These are phyloP conservation scores for Corylus avellana DNA, from an alignment of 306 rosid species.

Conservation along the genomic window DNA sequence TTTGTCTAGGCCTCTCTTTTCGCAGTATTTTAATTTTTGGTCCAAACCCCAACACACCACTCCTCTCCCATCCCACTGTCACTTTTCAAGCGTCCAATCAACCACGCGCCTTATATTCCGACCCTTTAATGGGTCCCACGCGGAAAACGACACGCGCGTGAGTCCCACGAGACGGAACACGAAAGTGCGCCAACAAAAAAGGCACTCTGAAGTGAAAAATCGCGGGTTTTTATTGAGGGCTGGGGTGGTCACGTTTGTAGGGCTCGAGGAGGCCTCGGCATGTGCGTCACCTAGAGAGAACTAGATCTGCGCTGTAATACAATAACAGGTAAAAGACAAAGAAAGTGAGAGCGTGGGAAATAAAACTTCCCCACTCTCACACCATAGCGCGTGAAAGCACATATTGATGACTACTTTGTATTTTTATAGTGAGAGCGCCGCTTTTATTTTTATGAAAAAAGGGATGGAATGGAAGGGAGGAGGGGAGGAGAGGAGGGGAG, in stretches of 20 bases:
- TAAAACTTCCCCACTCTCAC: background rate
- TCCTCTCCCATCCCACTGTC: background rate
- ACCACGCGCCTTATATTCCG: conserved; percentile 4
- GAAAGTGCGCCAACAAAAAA: background rate
- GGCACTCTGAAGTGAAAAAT: background rate
- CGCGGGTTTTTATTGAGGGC: conserved; percentile 3
- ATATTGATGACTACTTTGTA: no score
- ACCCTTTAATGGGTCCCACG: background rate
- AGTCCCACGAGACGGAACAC: background rate
- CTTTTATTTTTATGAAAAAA: conserved; percentile 7
- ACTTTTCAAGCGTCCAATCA: background rate
- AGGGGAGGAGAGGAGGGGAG: background rate
- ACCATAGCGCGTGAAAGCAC: background rate
- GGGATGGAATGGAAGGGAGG: no score
- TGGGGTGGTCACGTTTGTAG: conserved; percentile 32
- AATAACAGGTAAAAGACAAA: background rate
- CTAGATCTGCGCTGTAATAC: conserved; percentile 12
- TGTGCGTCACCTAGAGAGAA: conserved; percentile 29
- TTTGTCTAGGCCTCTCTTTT: background rate
- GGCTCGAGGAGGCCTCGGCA: conserved; percentile 57
- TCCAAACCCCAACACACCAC: background rate
- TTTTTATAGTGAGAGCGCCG: background rate
- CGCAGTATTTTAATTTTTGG: background rate
- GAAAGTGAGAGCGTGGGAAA: background rate
- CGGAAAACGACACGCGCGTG: background rate